Evolutionary conservation across 2,329 filamentous ascomycete genomes (phyloP).

Genomic region (Neonectria faginata): DNA sequence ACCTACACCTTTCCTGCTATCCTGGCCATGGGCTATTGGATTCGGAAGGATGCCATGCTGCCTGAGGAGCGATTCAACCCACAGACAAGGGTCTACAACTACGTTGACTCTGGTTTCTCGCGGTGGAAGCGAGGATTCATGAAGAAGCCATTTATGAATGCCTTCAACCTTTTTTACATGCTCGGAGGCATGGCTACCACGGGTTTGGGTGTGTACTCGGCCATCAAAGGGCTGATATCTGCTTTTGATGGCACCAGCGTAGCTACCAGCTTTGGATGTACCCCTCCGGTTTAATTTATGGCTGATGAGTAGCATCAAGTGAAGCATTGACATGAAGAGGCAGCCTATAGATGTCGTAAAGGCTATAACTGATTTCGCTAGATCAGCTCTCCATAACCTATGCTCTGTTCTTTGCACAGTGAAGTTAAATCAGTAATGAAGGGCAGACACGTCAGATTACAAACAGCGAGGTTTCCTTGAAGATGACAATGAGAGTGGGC

Average conservation of each 20-base stretch:
- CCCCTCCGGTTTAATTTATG: neutral
- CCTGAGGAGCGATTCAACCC: neutral
- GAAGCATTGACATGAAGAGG: neutral
- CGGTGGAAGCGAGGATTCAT: neutral
- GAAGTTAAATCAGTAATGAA: neutral
- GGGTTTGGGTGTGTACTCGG: neutral
- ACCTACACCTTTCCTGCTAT: neutral
- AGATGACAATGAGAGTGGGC: too few relatives aligned
- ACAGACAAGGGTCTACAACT: neutral
- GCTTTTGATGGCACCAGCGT: neutral
- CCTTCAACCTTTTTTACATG: neutral
- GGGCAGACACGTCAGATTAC: neutral
- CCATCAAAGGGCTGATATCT: neutral
- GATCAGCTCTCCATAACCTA: neutral
- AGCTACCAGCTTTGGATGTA: neutral
- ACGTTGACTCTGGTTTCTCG: neutral
- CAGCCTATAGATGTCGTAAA: neutral
- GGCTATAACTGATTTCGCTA: neutral
- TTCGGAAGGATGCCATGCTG: neutral
- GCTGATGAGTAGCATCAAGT: neutral
- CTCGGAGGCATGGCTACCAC: neutral
- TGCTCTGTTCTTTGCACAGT: neutral
- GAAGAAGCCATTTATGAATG: neutral
- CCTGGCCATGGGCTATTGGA: neutral
- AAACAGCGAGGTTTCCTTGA: neutral